phyloP scores from a whole-genome alignment of 352 stramenopile species.

The Pythium aristosporum region DNA sequence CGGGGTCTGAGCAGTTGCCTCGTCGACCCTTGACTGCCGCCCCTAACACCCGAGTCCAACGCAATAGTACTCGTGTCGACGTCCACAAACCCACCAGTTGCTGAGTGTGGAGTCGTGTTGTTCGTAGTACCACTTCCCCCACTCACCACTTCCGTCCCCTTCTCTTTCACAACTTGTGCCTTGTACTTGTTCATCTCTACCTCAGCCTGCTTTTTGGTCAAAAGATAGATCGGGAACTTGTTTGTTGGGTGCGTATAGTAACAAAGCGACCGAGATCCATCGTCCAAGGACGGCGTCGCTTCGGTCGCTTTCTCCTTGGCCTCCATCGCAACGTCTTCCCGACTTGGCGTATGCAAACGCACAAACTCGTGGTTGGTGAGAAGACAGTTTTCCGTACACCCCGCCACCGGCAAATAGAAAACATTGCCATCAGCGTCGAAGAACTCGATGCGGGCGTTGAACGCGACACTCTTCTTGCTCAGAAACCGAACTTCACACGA shows the following conservation, averaged over 20 bases:
- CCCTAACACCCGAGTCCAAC: not conserved
- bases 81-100: conserved; percentile 41
- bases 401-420: conserved; percentile 83
- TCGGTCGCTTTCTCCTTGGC: not conserved
- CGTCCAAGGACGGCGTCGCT: not conserved
- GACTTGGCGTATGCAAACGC: conserved; percentile 28
- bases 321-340: not conserved
- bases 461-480: conserved; percentile 85
- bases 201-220: conserved; percentile 46
- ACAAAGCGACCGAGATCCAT: not conserved
- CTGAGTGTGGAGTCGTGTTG: not conserved
- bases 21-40: not conserved
- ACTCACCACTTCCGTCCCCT: not conserved
- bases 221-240: conserved; percentile 61
- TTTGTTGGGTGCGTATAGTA: conserved; percentile 48
- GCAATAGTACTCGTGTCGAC: conserved; percentile 38
- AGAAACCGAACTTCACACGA: conserved; percentile 85
- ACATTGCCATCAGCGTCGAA: conserved; percentile 89
- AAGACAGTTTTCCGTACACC: conserved; percentile 91
- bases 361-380: conserved; percentile 91
- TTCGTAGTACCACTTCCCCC: not conserved
- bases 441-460: conserved; percentile 91
- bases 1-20: not conserved
- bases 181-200: conserved; percentile 37
- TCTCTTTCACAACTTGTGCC: conserved; percentile 17